Conservation (phyloP, 2,329 filamentous ascomycete species). For the Elsinoe ampelina region DNA sequence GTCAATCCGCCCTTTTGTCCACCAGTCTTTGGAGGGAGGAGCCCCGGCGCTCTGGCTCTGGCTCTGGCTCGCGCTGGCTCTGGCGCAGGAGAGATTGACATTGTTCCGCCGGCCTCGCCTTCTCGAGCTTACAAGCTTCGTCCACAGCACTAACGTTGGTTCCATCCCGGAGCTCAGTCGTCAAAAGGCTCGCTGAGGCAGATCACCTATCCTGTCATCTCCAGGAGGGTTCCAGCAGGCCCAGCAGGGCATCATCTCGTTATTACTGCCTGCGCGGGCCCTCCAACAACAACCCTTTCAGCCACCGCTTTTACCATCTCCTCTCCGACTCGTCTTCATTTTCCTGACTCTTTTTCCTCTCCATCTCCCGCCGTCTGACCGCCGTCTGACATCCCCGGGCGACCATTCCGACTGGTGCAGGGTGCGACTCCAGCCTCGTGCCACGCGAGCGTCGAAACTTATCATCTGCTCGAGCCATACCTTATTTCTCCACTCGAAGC, state of each 20-base stretch:
- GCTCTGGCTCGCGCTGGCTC: constrained; percentile 8
- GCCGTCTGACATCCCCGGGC: neutral
- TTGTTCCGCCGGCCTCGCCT: constrained; percentile 11
- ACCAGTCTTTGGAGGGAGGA: neutral
- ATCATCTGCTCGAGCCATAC: constrained; percentile 9
- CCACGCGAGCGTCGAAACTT: constrained; percentile 6
- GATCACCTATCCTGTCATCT: constrained; percentile 13
- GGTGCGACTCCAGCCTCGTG: constrained; percentile 10
- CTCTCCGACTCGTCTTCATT: neutral
- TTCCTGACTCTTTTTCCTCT: constrained; percentile 6
- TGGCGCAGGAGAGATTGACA: constrained; percentile 8
- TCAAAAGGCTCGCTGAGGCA: constrained; percentile 11
- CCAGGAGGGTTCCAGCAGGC: neutral
- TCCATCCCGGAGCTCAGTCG: neutral
- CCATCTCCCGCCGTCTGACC: neutral
- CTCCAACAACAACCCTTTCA: neutral
- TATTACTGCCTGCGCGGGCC: neutral
- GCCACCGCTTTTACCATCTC: constrained; percentile 1
- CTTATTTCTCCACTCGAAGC: constrained; percentile 8
- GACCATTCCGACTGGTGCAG: constrained; percentile 4
- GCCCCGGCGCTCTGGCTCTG: constrained; percentile 7
- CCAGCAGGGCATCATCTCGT: neutral
- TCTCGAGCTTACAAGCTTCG: neutral
- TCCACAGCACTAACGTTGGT: constrained; percentile 10
- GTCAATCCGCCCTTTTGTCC: constrained; percentile 12